These are phyloP conservation scores for Leccinum boreale DNA, from an alignment of 768 basidiomycete genomes.

Conservation along the genomic window DNA sequence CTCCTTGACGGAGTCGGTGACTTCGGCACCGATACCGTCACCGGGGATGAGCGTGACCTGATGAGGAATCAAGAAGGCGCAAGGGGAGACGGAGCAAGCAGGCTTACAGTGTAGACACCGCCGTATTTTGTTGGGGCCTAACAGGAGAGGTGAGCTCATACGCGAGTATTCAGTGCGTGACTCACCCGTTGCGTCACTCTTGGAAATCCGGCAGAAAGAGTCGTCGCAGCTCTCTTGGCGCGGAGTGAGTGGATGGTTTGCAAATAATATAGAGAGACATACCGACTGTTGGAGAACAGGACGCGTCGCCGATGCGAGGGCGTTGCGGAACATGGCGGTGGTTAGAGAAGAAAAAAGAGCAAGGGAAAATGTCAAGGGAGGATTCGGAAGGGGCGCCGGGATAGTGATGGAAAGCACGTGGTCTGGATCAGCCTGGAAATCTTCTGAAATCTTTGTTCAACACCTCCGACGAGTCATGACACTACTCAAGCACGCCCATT, in stretches of 20 bases:
- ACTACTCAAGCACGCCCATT: neutral
- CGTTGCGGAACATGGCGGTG: constrained; percentile 60
- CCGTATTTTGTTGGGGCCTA: constrained; percentile 89
- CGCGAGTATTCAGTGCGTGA: constrained; percentile 11
- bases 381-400: constrained; percentile 23
- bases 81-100: neutral
- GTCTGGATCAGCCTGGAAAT: constrained; percentile 3
- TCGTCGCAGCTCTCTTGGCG: constrained; percentile 65
- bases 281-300: constrained; percentile 53
- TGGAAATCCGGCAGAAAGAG: constrained; percentile 76
- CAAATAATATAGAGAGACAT: constrained; percentile 24
- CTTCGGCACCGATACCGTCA: constrained; percentile 96
- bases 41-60: constrained; percentile 97
- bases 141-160: constrained; percentile 28
- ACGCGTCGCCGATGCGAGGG: constrained; percentile 53
- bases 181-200: constrained; percentile 68
- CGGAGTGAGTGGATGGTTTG: constrained; percentile 1
- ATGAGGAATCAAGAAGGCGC: constrained; percentile 21
- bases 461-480: neutral
- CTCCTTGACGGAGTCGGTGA: constrained; percentile 98
- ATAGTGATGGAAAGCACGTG: neutral
- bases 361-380: constrained; percentile 27
- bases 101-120: constrained; percentile 81
- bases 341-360: constrained; percentile 14
- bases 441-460: neutral